phyloP scores from a whole-genome alignment of 176 grass and related monocot species.

The Carex littledalei region DNA sequence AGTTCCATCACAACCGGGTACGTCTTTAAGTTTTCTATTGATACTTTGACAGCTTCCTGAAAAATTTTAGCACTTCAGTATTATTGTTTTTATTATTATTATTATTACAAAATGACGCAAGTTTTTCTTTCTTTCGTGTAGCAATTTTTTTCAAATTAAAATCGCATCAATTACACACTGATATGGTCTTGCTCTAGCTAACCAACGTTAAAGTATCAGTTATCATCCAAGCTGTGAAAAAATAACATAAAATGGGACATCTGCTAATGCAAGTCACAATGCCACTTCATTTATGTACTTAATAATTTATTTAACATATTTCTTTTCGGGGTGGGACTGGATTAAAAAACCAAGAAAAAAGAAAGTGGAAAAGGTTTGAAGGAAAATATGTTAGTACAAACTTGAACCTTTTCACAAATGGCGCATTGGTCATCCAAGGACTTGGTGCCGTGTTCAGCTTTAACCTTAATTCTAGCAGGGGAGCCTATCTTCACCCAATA shows the following conservation, averaged over 20 bases:
- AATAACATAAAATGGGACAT: too few relatives aligned
- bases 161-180: too few relatives aligned
- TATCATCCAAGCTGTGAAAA: too few relatives aligned
- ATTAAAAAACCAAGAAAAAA: not conserved
- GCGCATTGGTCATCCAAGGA: slow-evolving; percentile 46
- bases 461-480: slow-evolving; percentile 41
- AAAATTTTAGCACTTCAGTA: not conserved
- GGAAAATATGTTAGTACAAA: too few relatives aligned
- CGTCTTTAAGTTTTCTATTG: slow-evolving; percentile 44
- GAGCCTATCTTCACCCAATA: slow-evolving; percentile 57
- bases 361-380: not conserved
- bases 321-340: too few relatives aligned
- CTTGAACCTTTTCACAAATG: slow-evolving; percentile 53
- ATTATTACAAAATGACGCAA: not conserved
- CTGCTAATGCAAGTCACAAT: too few relatives aligned
- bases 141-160: not conserved
- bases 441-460: slow-evolving; percentile 18
- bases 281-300: too few relatives aligned
- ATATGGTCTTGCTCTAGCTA: too few relatives aligned
- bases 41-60: slow-evolving; percentile 59
- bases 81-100: not conserved
- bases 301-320: too few relatives aligned
- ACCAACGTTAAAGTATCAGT: too few relatives aligned
- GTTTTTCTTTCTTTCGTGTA: not conserved
- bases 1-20: slow-evolving; percentile 58